Evolutionary conservation across 257 asterid genomes (phyloP).

Genomic region (Misopates orontium): DNA sequence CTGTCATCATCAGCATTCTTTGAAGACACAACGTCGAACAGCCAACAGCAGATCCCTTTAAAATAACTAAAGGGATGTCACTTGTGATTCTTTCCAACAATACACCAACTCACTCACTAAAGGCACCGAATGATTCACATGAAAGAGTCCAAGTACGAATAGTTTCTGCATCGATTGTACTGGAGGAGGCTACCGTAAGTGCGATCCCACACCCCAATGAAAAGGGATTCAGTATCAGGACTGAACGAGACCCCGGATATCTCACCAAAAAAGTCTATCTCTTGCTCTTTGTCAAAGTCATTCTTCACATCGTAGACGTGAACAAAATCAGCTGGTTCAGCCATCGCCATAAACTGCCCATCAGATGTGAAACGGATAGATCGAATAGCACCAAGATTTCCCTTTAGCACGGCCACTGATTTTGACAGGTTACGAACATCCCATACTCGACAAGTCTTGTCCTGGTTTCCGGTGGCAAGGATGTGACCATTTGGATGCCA

Average conservation of each 20-base stretch:
- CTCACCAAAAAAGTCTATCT: constrained; percentile 47
- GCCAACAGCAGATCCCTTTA: background rate
- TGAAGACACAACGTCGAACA: constrained; percentile 11
- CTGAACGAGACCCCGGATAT: constrained; percentile 44
- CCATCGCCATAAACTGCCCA: constrained; percentile 47
- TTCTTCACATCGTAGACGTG: constrained; percentile 45
- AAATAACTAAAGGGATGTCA: background rate
- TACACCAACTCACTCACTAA: constrained; percentile 2
- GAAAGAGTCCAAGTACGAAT: constrained; percentile 35
- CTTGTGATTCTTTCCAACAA: constrained; percentile 1
- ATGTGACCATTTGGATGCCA: constrained; percentile 44
- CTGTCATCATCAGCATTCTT: constrained; percentile 26
- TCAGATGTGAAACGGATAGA: constrained; percentile 47
- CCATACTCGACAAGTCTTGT: constrained; percentile 48
- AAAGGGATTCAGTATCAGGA: constrained; percentile 43
- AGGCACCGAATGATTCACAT: constrained; percentile 16
- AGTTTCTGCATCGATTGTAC: constrained; percentile 39
- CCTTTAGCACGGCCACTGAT: constrained; percentile 41
- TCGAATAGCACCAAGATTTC: constrained; percentile 47
- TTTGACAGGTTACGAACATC: constrained; percentile 41
- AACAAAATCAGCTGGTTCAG: constrained; percentile 46
- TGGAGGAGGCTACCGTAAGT: constrained; percentile 48
- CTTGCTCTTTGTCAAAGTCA: constrained; percentile 44
- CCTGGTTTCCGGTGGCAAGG: constrained; percentile 52
- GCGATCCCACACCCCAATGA: constrained; percentile 50